Base-by-base conservation (phyloP, 2,329 filamentous ascomycete species). In the Achaetomium macrosporum region DNA sequence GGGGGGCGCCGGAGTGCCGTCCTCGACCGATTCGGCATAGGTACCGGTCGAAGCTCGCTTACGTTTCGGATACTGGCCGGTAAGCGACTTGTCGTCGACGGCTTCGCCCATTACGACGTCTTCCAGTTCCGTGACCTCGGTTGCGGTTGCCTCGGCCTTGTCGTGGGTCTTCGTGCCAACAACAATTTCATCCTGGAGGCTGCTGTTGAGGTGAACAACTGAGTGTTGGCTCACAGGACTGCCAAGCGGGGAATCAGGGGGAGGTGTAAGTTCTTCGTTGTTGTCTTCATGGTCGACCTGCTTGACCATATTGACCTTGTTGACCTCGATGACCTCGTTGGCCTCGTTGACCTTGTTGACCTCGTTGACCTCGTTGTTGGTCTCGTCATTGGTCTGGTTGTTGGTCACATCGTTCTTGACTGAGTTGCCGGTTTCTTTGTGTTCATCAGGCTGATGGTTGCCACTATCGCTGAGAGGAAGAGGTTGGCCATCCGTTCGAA, bases 141-240 rank as follows among this genome's bases (percentile, higher is more conserved):
- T 58, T 7, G 69, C 68, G 5, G 71, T 72, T 25, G 25, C 7
- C 4, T 25, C 25, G 1, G 65, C 63, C 55, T 71, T 73, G 44
- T 69, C 70, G 29, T 76, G 73, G 31, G 67, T 64, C 49, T 72
- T 71, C 11, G 70, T 72, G 15, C 72, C 72, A 7, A 80, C 77
- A 8, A 81, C 69, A 44, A 80, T 81, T 61, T 80, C 76, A 59
- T 81, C 77, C 50, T 76, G 72, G 2, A 75, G 57, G 29, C 7
- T 25, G 25, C 25, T 25, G 44, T 72, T 71, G 19, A 57, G 70
- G 65, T 39, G 55, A 16, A 70, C 65, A 41, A 69, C 71, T 8
- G 73, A 71, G 11, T 74, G 63, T 6, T 66, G 68, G 51, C 71
- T 74, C 40, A 65, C 64, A 15, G 61, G 61, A 25, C 71, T 66